Base-by-base conservation (phyloP, 1,139 yeast species). In the Torulaspora pretoriensis region DNA sequence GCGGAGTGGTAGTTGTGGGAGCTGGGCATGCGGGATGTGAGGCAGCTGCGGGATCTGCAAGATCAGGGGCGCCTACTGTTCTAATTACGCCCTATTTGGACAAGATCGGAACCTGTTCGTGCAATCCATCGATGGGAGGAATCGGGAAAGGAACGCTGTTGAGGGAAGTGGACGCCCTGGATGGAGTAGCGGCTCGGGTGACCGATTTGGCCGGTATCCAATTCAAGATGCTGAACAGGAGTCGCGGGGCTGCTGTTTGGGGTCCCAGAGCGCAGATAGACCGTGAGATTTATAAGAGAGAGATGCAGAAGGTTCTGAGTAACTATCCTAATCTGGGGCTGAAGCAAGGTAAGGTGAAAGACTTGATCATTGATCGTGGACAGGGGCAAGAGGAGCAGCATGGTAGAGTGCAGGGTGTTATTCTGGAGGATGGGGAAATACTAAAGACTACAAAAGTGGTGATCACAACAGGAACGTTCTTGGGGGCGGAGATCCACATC, bases 1-100 rank as follows among this genome's bases (percentile, higher is more conserved):
- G 72, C 44, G 90, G 92, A 1, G 96, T 90, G 0, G 75, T 92
- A 1, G 92, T 94, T 2, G 80, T 94, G 19, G 99, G 99, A 2
- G 99, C 96, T 8, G 99, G 99, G 0, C 99, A 94, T 68, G 98
- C 98, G 30, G 99, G 99, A 2, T 84, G 96, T 56, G 99, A 94
- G 65, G 98, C 99, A 0, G 94, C 96, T 2, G 76, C 97, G 0
- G 98, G 94, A 0, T 74, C 96, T 0, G 96, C 97, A 1, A 72
- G 98, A 50, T 64, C 86, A 0, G 97, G 97, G 0, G 75, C 84
- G 1, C 53, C 61, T 2, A 87, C 97, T 0, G 69, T 84, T 1
- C 71, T 94, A 25, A 73, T 94, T 2, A 92, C 98, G 0, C 98
- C 96, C 1, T 73, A 72, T 41, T 63, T 80, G 25, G 63, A 73